Conservation (phyloP, 1,284 basidiomycete species). For the Waitea zeae region DNA sequence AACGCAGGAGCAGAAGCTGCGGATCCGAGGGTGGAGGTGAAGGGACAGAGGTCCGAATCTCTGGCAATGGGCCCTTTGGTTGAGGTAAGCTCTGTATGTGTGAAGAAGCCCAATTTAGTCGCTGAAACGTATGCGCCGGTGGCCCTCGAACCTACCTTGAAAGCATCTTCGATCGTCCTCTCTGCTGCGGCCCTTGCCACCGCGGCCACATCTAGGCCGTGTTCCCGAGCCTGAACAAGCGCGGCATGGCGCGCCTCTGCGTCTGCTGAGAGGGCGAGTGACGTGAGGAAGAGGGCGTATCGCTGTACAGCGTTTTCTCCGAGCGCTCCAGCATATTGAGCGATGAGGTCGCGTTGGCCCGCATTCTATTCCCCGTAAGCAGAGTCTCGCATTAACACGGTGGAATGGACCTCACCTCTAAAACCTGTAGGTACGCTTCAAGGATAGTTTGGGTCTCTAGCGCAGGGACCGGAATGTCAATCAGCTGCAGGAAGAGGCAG, state of each 20-base stretch:
- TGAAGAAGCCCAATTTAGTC: no score
- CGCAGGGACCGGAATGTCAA: conserved; percentile 59
- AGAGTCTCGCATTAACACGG: background rate
- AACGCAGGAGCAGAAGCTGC: conserved; percentile 63
- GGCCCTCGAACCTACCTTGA: no score
- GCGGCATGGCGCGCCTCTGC: conserved; percentile 55
- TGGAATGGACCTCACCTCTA: conserved; percentile 45
- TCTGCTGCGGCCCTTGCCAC: conserved; percentile 78
- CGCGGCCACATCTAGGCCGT: conserved; percentile 67
- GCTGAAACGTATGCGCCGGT: no score
- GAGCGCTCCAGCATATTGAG: conserved; percentile 84
- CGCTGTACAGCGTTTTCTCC: conserved; percentile 87
- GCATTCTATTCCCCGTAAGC: conserved; percentile 26
- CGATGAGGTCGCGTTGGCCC: conserved; percentile 77
- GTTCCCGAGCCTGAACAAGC: conserved; percentile 63
- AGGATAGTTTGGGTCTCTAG: conserved; percentile 69
- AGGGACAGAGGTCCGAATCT: no score
- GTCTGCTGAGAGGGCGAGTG: conserved; percentile 58
- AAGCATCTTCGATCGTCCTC: conserved; percentile 58
- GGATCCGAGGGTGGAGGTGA: no score
- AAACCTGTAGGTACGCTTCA: conserved; percentile 76
- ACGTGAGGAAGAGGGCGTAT: conserved; percentile 83
- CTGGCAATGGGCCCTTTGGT: conserved; percentile 40
- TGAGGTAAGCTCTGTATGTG: no score
- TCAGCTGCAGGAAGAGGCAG: conserved; percentile 79